Base-by-base conservation (phyloP, 1,284 basidiomycete genomes). In the Apiotrichum mycotoxinovorans region DNA sequence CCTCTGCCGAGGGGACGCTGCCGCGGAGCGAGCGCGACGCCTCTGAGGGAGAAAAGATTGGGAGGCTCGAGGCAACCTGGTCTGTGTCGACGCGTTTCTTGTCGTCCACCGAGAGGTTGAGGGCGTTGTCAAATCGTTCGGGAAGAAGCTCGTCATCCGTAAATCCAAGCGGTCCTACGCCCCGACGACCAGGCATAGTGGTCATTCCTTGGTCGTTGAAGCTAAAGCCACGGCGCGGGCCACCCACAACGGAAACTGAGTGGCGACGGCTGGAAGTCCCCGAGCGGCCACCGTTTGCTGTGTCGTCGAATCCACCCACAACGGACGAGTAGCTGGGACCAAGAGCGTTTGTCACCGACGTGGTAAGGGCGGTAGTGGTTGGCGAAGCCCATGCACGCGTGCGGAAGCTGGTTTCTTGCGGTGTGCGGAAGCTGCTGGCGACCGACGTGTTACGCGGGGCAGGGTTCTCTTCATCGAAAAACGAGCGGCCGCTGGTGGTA, bases 231-330 rank as follows among this genome's bases (percentile, higher is more conserved):
- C 72, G 62, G 30, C 75, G 59, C 33, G 70, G 69, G 12, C 75
- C 70, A 23, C 73, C 69, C 9, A 91, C 87, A 58, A 92, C 85
- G 57, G 87, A 90, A 62, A 94, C 89, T 60, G 87, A 89, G 67
- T 93, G 91, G 38, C 91, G 79, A 44, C 91, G 80, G 66, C 87
- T 89, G 12, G 89, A 90, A 1, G 88, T 87, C 0, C 90, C 91
- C 1, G 73, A 75, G 54, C 64, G 61, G 3, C 58, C 58, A 8
- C 67, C 68, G 53, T 64, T 66, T 12, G 54, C 27, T 20, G 57
- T 43, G n/a, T 66, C 57, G 15, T 66, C 70, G 26, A 68, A 70
- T 8, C 68, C 69, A 4, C 66, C 66, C 10, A 66, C 54, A 12
- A 63, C 54, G n/a, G 69, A 64, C 30, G 65, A 64, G 52, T 65